These are phyloP conservation scores for Apophysomyces sp. DNA, from an alignment of 371 early-diverging fungal genomes.

Conservation along the genomic window DNA sequence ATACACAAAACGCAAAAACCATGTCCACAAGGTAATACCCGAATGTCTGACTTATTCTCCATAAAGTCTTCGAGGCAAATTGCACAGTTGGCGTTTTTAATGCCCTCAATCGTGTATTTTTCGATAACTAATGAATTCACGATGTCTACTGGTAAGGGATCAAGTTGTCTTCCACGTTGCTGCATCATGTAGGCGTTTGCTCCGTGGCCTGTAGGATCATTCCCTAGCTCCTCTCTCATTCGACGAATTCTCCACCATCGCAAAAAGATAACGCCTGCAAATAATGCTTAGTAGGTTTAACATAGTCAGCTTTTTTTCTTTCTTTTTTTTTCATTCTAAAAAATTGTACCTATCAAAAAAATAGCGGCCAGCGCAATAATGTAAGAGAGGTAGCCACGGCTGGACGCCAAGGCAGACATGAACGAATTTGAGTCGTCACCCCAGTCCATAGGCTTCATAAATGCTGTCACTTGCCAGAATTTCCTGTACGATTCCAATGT, in stretches of 20 bases:
- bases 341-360: slow-evolving; percentile 37
- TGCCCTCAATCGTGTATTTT: slow-evolving; percentile 14
- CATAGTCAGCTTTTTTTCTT: neutral
- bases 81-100: slow-evolving; percentile 33
- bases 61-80: slow-evolving; percentile 48
- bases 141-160: slow-evolving; percentile 41
- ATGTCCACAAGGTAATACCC: slow-evolving; percentile 41
- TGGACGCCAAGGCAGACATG: slow-evolving; percentile 5
- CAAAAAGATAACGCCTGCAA: slow-evolving; percentile 33
- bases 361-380: slow-evolving; percentile 37
- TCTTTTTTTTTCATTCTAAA: neutral
- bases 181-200: slow-evolving; percentile 19
- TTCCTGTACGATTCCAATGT: neutral
- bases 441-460: neutral
- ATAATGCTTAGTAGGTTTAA: slow-evolving; percentile 3
- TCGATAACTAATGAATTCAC: slow-evolving; percentile 17
- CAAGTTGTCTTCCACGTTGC: slow-evolving; percentile 18
- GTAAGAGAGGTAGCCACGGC: slow-evolving; percentile 38
- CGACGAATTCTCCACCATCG: slow-evolving; percentile 46
- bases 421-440: slow-evolving; percentile 7
- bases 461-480: neutral
- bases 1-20: slow-evolving; percentile 46
- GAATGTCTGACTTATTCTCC: slow-evolving; percentile 18
- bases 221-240: slow-evolving; percentile 18
- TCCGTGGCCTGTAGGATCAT: slow-evolving; percentile 4